These are phyloP conservation scores for Alopecurus myosuroides DNA, from an alignment of 176 grass and related monocot genomes.

Conservation along the genomic window DNA sequence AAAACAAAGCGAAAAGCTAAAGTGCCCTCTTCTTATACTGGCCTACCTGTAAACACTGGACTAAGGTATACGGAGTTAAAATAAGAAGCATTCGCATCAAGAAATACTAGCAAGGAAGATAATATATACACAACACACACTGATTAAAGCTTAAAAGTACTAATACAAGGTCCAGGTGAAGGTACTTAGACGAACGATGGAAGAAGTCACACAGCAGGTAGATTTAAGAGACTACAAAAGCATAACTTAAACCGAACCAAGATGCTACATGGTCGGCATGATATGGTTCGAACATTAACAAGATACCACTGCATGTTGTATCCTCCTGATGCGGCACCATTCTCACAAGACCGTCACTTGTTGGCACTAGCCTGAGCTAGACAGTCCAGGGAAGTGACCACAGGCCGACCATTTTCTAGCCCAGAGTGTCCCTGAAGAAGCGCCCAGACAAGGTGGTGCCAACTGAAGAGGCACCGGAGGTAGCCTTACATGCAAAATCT, in stretches of 20 bases:
- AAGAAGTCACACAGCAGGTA: not conserved
- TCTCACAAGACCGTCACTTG: conserved; percentile 21
- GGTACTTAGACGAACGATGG: not conserved
- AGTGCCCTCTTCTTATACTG: not conserved
- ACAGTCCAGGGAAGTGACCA: not conserved
- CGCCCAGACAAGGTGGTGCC: not conserved
- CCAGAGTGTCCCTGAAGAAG: not conserved
- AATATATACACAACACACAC: not conserved
- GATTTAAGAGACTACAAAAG: conserved; percentile 12
- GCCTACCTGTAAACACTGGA: not conserved
- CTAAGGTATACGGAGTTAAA: not conserved
- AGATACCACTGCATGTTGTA: conserved; percentile 23
- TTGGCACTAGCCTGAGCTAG: not conserved
- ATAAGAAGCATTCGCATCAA: not conserved
- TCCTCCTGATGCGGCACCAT: conserved; percentile 20
- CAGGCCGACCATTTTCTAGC: not conserved
- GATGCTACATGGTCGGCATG: not conserved
- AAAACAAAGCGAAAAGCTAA: not conserved
- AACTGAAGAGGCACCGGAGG: not conserved
- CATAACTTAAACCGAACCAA: not conserved
- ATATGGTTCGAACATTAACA: conserved; percentile 25
- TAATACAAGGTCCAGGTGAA: not conserved
- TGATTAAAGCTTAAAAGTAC: not conserved
- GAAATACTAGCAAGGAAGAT: not conserved
- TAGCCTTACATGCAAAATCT: conserved; percentile 30